Evolutionary conservation across 208 protist species (phyloP).

Genomic region (Trypanosoma congolense): DNA sequence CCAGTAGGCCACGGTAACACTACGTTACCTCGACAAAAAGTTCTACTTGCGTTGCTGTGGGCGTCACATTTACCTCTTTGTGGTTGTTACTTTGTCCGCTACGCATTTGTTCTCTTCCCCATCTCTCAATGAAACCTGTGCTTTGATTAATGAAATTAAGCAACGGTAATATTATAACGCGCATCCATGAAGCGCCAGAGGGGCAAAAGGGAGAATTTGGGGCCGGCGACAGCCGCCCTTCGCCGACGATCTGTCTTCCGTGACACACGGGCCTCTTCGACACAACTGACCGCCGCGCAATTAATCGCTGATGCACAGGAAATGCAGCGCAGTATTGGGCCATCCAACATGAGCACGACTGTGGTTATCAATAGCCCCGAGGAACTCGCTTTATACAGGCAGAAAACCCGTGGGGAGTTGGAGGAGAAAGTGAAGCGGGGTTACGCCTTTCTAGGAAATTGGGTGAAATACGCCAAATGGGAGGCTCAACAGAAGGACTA

Average conservation of each 20-base stretch:
- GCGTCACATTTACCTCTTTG: too few species aligned
- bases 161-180: too few species aligned
- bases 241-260: conserved; percentile 54
- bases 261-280: conserved; percentile 55
- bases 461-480: conserved; percentile 96
- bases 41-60: too few species aligned
- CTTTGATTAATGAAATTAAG: too few species aligned
- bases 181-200: conserved; percentile 50
- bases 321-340: conserved; percentile 79
- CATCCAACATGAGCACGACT: conserved; percentile 50
- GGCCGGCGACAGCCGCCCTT: conserved; percentile 75
- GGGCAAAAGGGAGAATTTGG: conserved; percentile 37
- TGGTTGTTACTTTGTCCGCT: too few species aligned
- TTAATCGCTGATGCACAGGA: conserved; percentile 96
- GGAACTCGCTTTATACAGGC: conserved; percentile 93
- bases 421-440: conserved; percentile 92
- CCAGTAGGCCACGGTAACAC: too few species aligned
- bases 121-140: too few species aligned
- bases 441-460: conserved; percentile 75
- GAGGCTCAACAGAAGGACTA: conserved; percentile 96
- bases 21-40: too few species aligned
- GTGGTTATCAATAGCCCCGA: conserved; percentile 94
- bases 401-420: conserved; percentile 92
- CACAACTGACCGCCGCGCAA: conserved; percentile 97
- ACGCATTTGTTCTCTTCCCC: too few species aligned